Percentiles rank a stretch among this genome's conserved stretches.
These are phyloP conservation scores for Chlorociboria aeruginascens DNA, from an alignment of 495 filamentous ascomycete species.

Conservation along the genomic window DNA sequence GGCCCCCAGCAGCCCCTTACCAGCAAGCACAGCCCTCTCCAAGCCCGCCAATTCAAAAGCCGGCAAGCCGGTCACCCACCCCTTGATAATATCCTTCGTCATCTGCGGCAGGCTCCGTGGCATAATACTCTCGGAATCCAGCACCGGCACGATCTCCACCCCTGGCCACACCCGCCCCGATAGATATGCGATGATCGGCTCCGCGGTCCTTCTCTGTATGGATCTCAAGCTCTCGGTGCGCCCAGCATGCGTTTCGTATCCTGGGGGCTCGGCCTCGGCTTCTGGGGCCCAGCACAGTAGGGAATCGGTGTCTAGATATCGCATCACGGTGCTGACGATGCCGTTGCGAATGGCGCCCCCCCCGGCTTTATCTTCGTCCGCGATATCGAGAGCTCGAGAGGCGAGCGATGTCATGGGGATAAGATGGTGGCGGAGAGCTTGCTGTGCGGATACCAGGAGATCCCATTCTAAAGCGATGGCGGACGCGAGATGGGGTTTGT, in stretches of 20 bases:
- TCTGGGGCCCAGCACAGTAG: slow-evolving; percentile 87
- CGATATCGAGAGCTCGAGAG: slow-evolving; percentile 70
- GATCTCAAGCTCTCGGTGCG: slow-evolving; percentile 47
- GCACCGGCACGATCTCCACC: slow-evolving; percentile 58
- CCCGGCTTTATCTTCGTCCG: slow-evolving; percentile 37
- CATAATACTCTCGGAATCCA: slow-evolving; percentile 62
- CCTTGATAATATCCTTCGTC: slow-evolving; percentile 61
- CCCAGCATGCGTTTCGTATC: slow-evolving; percentile 15
- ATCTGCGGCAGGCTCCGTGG: slow-evolving; percentile 56
- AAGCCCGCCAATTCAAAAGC: slow-evolving; percentile 75
- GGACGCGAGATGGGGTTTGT: slow-evolving; percentile 73
- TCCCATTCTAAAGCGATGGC: slow-evolving; percentile 92
- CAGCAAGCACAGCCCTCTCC: slow-evolving; percentile 70
- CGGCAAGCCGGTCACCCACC: slow-evolving; percentile 63
- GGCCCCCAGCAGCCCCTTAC: slow-evolving; percentile 74
- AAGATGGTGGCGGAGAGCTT: slow-evolving; percentile 66
- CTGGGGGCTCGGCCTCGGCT: slow-evolving; percentile 22
- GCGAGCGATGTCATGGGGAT: slow-evolving; percentile 84
- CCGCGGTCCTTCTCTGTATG: slow-evolving; percentile 53
- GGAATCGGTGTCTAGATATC: slow-evolving; percentile 86
- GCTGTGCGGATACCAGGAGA: slow-evolving; percentile 59
- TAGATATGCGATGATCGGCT: slow-evolving; percentile 57
- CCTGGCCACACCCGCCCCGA: slow-evolving; percentile 75
- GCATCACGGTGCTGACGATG: slow-evolving; percentile 57
- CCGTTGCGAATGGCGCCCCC: slow-evolving; percentile 35